Base-by-base conservation (phyloP, 108 stramenopile genomes). In the Pseudonitzschia multistriata region DNA sequence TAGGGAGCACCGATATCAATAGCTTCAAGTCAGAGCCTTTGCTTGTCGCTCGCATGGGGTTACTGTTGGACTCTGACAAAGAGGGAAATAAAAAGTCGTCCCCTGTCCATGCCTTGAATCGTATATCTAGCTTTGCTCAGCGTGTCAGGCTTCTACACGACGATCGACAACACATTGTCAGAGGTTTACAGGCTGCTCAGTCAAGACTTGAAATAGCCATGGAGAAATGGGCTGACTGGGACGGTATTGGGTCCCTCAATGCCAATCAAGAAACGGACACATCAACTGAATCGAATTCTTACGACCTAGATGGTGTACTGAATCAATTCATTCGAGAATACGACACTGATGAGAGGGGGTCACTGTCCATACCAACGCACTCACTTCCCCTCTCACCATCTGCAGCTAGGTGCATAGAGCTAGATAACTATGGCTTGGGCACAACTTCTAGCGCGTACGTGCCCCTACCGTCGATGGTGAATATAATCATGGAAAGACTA, bases 371-470 rank as follows among this genome's bases (percentile, higher is more conserved):
- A 0, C 69, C 53, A 25, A 49, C 53, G 22, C 55, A 31, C n/a
- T 50, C 72, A 3, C 37, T 45, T 35, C 49, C 62, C 19, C 52
- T 73, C 25, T 65, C 72, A 1, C 31, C 50, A 17, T 24, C 17
- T 27, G 62, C 72, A 17, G 53, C 62, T 5, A 34, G 52, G 34
- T 48, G 56, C 6, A 24, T 65, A 17, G 39, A 64, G 10, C 61
- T 68, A 52, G 85, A 85, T 2, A 85, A 88, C 68, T 87, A 73
- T 28, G 89, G 89, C 0, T 47, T 90, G 49, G 81, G 83, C 3
- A 78, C 78, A 14, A 62, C 74, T 25, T 31, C 77, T 24, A 60
- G 31, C 1, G 60, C 77, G 2, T 79, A 79, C 48, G 79, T 77
- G 17, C 71, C 68, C 5, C 63, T 90, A n/a, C 64, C 73, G 2